Evolutionary conservation across 805 yeast species (phyloP).

Genomic region (Candida michaelii): DNA sequence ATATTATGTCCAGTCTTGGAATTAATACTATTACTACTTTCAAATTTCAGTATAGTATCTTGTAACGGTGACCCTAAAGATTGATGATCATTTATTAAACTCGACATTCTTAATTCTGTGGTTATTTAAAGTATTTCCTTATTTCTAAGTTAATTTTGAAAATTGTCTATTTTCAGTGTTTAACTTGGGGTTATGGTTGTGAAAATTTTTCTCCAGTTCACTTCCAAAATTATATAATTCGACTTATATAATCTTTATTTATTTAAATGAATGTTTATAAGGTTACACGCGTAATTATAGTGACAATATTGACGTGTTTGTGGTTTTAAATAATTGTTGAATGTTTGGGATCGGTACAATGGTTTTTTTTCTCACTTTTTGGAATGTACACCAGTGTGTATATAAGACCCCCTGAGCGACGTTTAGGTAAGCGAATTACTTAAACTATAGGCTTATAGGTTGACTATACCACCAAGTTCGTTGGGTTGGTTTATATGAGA

Average conservation of each 20-base stretch:
- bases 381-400: not conserved
- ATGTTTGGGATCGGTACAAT: conserved; percentile 4
- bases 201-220: no score
- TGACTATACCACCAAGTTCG: no score
- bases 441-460: no score
- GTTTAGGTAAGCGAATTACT: no score
- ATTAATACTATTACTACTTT: not conserved
- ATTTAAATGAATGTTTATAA: conserved; percentile 1
- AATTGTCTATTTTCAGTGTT: no score
- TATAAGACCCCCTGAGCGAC: not conserved
- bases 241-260: no score
- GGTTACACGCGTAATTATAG: not conserved
- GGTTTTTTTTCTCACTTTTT: not conserved
- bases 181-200: no score
- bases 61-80: conserved; percentile 16
- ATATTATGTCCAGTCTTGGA: not conserved
- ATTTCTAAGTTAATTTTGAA: no score
- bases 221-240: no score
- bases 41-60: conserved; percentile 14
- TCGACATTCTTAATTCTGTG: conserved; percentile 10
- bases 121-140: no score
- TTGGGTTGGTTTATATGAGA: no score
- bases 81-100: conserved; percentile 4
- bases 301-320: conserved; percentile 2
- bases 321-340: not conserved